Evolutionary conservation across 31 red algal species (phyloP).

Genomic region (Endocladia muricata): DNA sequence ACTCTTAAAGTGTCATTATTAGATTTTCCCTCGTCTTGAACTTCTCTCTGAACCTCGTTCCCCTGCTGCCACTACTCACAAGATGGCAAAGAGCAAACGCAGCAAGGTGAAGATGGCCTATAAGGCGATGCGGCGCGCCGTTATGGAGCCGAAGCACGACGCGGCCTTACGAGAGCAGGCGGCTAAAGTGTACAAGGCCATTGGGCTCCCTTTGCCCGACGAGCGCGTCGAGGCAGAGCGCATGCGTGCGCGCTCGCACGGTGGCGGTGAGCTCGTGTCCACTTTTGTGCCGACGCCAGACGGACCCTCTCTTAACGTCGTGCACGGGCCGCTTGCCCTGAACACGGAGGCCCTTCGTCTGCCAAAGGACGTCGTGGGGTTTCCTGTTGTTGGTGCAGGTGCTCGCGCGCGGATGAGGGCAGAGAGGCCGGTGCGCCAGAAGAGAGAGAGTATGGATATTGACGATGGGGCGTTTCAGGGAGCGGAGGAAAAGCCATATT

Average conservation of each 20-base stretch:
- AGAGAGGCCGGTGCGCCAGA: neutral
- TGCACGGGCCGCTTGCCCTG: constrained; percentile 73
- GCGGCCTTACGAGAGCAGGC: constrained; percentile 53
- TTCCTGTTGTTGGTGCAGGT: constrained; percentile 40
- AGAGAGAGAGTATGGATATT: constrained; percentile 15
- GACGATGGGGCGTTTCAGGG: constrained; percentile 30
- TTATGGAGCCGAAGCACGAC: constrained; percentile 59
- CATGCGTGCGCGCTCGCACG: constrained; percentile 42
- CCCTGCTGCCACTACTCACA: neutral
- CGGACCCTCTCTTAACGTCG: constrained; percentile 56
- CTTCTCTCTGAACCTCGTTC: no score
- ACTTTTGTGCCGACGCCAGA: constrained; percentile 76
- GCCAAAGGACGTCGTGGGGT: constrained; percentile 35
- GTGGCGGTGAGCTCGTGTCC: constrained; percentile 64
- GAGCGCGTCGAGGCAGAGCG: constrained; percentile 15
- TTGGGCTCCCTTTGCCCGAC: constrained; percentile 57
- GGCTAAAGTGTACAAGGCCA: constrained; percentile 61
- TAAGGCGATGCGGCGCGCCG: constrained; percentile 57
- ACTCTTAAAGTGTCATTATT: no score
- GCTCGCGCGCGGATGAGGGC: constrained; percentile 36
- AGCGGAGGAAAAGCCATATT: constrained; percentile 37
- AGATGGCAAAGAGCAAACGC: constrained; percentile 73
- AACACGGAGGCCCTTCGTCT: constrained; percentile 5
- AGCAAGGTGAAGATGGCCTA: constrained; percentile 86
- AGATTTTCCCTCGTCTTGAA: no score